These are phyloP conservation scores for Escovopsis weberi DNA, from an alignment of 2,329 filamentous ascomycete genomes.

Conservation along the genomic window DNA sequence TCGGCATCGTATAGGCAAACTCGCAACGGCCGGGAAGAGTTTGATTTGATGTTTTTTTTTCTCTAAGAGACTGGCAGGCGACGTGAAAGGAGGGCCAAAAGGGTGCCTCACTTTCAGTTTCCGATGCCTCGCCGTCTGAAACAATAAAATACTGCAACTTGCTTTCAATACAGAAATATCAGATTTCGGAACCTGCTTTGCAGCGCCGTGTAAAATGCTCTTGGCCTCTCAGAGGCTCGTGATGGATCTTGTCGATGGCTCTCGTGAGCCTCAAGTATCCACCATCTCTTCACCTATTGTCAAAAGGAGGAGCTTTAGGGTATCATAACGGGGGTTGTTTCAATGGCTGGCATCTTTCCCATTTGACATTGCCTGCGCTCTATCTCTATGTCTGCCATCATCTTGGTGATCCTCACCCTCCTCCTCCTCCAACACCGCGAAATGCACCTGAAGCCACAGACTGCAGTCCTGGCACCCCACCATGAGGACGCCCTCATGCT, in stretches of 20 bases:
- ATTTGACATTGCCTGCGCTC: no score
- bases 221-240: no score
- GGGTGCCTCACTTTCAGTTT: constrained; percentile 40
- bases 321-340: no score
- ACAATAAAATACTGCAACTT: constrained; percentile 38
- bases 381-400: no score
- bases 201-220: no score
- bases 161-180: constrained; percentile 20
- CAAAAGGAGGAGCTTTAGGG: no score
- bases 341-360: no score
- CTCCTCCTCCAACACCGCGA: constrained; percentile 36
- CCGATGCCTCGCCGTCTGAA: constrained; percentile 42
- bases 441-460: constrained; percentile 50
- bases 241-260: no score
- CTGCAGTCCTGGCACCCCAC: constrained; percentile 54
- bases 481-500: constrained; percentile 43
- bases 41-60: constrained; percentile 19
- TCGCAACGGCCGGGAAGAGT: constrained; percentile 24
- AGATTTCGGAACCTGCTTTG: not conserved
- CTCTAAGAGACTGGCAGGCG: constrained; percentile 24
- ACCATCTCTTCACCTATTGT: no score
- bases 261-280: no score
- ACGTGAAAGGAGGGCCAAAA: constrained; percentile 32
- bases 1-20: constrained; percentile 34
- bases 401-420: not conserved